Percentiles rank a stretch among this genome's conserved stretches.
phyloP scores from a whole-genome alignment of 495 filamentous ascomycete species.

The Durotheca rogersii region DNA sequence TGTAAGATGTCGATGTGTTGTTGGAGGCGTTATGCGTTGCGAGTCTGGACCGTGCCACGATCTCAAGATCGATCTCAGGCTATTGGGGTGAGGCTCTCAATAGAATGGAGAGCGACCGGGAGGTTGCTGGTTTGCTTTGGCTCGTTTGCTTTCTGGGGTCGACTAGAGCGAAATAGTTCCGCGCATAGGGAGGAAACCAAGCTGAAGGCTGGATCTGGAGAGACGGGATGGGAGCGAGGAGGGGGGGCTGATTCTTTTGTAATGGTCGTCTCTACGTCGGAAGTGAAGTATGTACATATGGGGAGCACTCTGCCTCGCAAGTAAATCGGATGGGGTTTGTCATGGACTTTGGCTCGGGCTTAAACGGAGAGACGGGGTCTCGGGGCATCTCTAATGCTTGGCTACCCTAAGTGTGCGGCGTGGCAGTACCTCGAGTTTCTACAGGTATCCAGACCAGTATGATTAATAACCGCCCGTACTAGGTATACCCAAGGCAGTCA shows the following conservation, averaged over 20 bases:
- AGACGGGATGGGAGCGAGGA: constrained; percentile 16
- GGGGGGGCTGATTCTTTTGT: constrained; percentile 40
- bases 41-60: constrained; percentile 28
- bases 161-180: not conserved
- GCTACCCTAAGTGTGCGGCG: constrained; percentile 10
- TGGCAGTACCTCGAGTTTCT: no score
- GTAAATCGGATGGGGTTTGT: constrained; percentile 25
- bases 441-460: no score
- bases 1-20: not conserved
- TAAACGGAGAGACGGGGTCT: constrained; percentile 30
- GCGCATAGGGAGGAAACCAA: not conserved
- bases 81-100: constrained; percentile 22
- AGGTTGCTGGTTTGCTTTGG: constrained; percentile 7
- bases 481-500: constrained; percentile 8
- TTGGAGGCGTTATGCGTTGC: no score
- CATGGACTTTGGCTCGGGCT: constrained; percentile 35
- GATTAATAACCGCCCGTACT: not conserved
- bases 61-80: constrained; percentile 14
- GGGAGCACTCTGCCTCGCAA: constrained; percentile 20
- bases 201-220: constrained; percentile 6
- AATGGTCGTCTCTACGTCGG: constrained; percentile 22
- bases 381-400: constrained; percentile 30
- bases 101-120: not conserved
- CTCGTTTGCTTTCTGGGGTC: not conserved
- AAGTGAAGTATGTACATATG: constrained; percentile 1